These are phyloP conservation scores for Globisporangium heterothallicum DNA, from an alignment of 352 stramenopile genomes.

Conservation along the genomic window DNA sequence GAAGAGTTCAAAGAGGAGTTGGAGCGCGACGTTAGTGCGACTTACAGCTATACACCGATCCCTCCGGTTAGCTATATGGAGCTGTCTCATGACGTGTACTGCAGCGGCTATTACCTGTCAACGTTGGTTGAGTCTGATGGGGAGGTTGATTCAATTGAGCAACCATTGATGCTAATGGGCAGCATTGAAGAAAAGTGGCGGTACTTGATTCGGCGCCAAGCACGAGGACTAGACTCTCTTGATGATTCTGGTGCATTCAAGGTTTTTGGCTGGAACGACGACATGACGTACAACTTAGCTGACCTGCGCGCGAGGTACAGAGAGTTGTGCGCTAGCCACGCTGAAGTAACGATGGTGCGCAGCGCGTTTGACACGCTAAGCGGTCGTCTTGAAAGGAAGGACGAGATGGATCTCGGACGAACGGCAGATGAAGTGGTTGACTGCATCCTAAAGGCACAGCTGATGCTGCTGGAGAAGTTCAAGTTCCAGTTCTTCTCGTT, in stretches of 20 bases:
- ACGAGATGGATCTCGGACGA: conserved; percentile 38
- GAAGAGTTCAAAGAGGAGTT: conserved; percentile 60
- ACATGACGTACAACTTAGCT: conserved; percentile 30
- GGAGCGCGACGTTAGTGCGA: conserved; percentile 39
- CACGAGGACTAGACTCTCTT: conserved; percentile 32
- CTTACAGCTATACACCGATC: conserved; percentile 60
- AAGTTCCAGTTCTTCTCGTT: conserved; percentile 77
- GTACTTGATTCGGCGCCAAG: conserved; percentile 42
- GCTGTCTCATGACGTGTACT: conserved; percentile 72
- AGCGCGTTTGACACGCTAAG: conserved; percentile 58
- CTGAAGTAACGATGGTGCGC: conserved; percentile 43
- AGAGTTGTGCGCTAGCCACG: conserved; percentile 46
- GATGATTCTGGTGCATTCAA: conserved; percentile 53
- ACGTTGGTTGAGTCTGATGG: conserved; percentile 50
- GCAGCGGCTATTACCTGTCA: conserved; percentile 68
- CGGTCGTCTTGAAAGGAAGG: conserved; percentile 40
- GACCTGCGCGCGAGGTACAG: conserved; percentile 60
- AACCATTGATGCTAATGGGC: conserved; percentile 69
- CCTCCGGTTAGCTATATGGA: conserved; percentile 65
- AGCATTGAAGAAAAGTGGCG: conserved; percentile 79
- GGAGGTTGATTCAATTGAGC: conserved; percentile 59
- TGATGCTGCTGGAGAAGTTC: conserved; percentile 66
- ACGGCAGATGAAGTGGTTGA: conserved; percentile 69
- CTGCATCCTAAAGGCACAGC: conserved; percentile 59
- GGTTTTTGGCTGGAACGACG: conserved; percentile 60